These are phyloP conservation scores for Chaetothyriales sp. DNA, from an alignment of 2,329 filamentous ascomycete species.

Conservation along the genomic window DNA sequence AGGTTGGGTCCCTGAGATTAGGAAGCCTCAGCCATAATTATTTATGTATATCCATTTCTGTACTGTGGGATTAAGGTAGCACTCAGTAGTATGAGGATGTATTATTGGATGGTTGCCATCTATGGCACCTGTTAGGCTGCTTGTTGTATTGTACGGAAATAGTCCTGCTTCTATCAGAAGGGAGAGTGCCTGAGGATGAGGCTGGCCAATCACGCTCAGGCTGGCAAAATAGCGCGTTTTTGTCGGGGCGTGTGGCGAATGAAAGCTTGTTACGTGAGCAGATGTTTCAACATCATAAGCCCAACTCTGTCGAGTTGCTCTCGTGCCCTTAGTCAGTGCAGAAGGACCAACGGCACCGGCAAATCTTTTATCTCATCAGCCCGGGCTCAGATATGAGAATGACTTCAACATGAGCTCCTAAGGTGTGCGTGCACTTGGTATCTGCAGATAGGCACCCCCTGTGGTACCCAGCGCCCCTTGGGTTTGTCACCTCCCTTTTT, in stretches of 20 bases:
- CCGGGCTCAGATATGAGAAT: neutral
- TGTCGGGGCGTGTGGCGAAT: neutral
- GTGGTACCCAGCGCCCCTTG: neutral
- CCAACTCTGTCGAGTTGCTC: too few relatives aligned
- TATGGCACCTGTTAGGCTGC: too few relatives aligned
- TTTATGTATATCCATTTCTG: neutral
- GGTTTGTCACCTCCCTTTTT: neutral
- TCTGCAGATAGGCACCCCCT: neutral
- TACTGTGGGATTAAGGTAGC: neutral
- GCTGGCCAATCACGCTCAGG: neutral
- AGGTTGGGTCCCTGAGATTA: constrained; percentile 50
- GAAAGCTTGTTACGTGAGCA: neutral
- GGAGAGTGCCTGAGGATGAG: neutral
- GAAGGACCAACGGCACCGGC: too few relatives aligned
- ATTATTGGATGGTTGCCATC: too few relatives aligned
- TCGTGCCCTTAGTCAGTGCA: too few relatives aligned
- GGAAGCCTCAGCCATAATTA: constrained; percentile 26
- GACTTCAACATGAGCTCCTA: neutral
- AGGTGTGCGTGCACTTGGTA: neutral
- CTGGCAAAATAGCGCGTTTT: neutral
- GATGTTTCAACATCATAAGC: too few relatives aligned
- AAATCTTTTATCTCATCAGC: neutral
- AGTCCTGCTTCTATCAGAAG: too few relatives aligned
- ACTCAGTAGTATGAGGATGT: neutral
- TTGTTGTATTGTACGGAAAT: too few relatives aligned